Conservation (phyloP, 2,329 filamentous ascomycete genomes). For the Ilyonectria mors-panacis region DNA sequence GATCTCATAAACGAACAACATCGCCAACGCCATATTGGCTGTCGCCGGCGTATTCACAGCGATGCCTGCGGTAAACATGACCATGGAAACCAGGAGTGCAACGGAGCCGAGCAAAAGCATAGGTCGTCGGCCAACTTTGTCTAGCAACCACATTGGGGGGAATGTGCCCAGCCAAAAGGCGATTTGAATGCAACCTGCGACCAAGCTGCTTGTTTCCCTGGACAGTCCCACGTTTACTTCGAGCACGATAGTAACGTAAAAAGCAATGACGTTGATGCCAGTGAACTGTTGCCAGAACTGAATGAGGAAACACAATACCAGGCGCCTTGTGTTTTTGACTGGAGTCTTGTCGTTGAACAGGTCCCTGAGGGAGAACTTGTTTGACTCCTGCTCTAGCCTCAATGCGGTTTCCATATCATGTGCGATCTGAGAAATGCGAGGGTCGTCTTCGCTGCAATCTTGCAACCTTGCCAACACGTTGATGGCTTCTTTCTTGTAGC, state of each 20-base stretch:
- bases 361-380: background rate
- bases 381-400: background rate
- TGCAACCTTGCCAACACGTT: background rate
- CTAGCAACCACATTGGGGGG: background rate
- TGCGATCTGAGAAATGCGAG: background rate
- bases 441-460: constrained; percentile 10
- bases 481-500: background rate
- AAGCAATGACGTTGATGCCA: constrained; percentile 10
- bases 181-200: constrained; percentile 7
- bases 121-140: constrained; percentile 7
- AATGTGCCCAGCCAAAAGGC: constrained; percentile 9
- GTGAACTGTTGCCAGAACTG: constrained; percentile 17
- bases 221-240: background rate
- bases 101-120: background rate
- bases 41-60: background rate
- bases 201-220: background rate
- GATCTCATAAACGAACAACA: constrained; percentile 7
- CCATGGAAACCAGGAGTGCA: background rate
- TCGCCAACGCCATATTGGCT: background rate
- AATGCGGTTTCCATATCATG: background rate
- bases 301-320: constrained; percentile 1
- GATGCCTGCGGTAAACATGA: constrained; percentile 1
- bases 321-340: constrained; percentile 5
- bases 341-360: constrained; percentile 2
- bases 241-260: constrained; percentile 8